Evolutionary conservation across 805 yeast genomes (phyloP), one percentile per base, ranked within the genome.

Genomic region (Diddensiella transvaalensis): DNA sequence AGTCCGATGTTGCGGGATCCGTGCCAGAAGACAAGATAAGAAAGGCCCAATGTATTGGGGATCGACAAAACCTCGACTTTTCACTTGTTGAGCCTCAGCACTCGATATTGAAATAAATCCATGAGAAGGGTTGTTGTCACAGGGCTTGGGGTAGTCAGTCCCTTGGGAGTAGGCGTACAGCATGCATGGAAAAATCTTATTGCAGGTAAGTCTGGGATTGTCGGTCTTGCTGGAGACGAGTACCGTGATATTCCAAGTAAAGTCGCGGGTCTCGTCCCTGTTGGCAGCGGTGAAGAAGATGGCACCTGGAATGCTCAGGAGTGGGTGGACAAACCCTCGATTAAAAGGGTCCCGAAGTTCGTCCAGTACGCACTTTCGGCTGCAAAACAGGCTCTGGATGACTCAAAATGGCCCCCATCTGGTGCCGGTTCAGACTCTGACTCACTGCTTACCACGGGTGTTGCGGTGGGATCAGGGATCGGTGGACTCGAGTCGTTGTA

Each of bases 401-500:
- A 87, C 63, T 81, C 97, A 0, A 64, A 73, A 26, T 75, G 83
- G 75, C 50, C 60, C 23, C 77, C 82, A 0, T 48, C 47, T 1
- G 49, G 67, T 1, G 67, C 65, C 1, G 32, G 32, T 13, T 26
- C 32, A 26, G 51, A 49, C 24, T 39, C 52, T 18, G 60, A 63
- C 2, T 53, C 55, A 3, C 50, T 42, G 22, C 52, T 51, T 11
- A 44, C 56, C 42, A 53, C 75, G 60, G 60, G 97, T 1, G 89
- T 87, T 1, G 82, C 88, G n/a, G 78, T 91, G 5, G 99, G 98
- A 0, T 83, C 96, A 1, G 96, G 97, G 0, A 86, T 93, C 43
- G 98, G 97, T 0, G 86, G 95, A 2, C 74, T 91, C 42, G 83
- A 79, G 15, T 95, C 87, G 50, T 66, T 79, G 0, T 80, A 80